phyloP scores from a whole-genome alignment of 805 yeast species.

The Candida sonorensis region DNA sequence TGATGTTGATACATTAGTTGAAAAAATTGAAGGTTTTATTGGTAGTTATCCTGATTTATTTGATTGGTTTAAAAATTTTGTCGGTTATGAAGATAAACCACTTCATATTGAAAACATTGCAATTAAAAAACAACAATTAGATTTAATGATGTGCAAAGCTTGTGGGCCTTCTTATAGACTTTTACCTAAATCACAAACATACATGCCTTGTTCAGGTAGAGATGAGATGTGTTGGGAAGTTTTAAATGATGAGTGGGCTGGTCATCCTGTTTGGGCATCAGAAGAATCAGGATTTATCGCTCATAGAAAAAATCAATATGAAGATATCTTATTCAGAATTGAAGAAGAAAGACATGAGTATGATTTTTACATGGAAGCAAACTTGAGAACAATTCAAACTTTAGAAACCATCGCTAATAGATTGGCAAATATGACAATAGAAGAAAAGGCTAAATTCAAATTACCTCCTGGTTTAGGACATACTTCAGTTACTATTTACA shows the following conservation, averaged over 20 bases:
- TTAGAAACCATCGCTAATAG: conserved; percentile 92
- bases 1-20: conserved; percentile 74
- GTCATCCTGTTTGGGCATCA: conserved; percentile 99
- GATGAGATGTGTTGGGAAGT: conserved; percentile 99
- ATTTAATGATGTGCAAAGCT: conserved; percentile 83
- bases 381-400: conserved; percentile 89
- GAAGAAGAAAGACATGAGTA: conserved; percentile 98
- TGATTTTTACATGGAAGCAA: conserved; percentile 93
- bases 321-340: conserved; percentile 87
- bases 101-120: conserved; percentile 80
- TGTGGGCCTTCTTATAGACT: conserved; percentile 93
- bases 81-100: conserved; percentile 82
- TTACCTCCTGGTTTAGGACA: conserved; percentile 93
- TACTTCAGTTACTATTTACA: conserved; percentile 84
- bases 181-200: conserved; percentile 88
- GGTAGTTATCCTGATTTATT: conserved; percentile 75
- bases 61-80: conserved; percentile 88
- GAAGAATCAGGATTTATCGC: conserved; percentile 98
- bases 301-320: conserved; percentile 97
- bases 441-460: conserved; percentile 79
- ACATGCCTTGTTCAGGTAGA: conserved; percentile 96
- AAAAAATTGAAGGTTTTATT: conserved; percentile 76
- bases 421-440: conserved; percentile 86
- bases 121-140: conserved; percentile 86
- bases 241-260: conserved; percentile 97